Percentiles rank a stretch among this genome's conserved stretches.
Conservation (phyloP, 108 stramenopile genomes). For the Craspedostauros australis region DNA sequence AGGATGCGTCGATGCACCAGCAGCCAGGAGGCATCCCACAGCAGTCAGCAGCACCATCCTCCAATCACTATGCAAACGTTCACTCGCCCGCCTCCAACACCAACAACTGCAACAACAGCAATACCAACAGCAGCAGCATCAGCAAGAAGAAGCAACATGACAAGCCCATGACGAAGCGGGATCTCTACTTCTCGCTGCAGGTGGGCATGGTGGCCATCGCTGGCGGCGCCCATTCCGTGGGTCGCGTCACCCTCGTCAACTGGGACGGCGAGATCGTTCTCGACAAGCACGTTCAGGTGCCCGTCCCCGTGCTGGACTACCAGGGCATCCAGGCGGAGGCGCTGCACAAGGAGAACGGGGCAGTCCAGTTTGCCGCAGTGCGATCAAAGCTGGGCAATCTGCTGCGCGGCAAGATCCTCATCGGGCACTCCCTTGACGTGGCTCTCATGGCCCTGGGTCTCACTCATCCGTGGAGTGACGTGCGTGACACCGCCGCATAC, state of each 20-base stretch:
- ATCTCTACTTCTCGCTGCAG: slow-evolving; percentile 75
- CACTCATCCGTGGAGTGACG: slow-evolving; percentile 63
- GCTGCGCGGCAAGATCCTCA: slow-evolving; percentile 75
- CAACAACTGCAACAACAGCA: too few relatives aligned
- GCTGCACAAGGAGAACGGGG: neutral
- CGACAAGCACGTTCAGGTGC: slow-evolving; percentile 68
- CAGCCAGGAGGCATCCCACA: too few relatives aligned
- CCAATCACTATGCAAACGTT: too few relatives aligned
- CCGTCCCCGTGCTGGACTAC: slow-evolving; percentile 79
- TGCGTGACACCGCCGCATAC: slow-evolving; percentile 84
- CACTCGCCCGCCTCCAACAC: too few relatives aligned
- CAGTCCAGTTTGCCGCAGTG: slow-evolving; percentile 45
- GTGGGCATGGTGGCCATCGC: slow-evolving; percentile 93
- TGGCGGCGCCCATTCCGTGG: slow-evolving; percentile 45
- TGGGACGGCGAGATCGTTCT: slow-evolving; percentile 66
- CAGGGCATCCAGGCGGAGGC: slow-evolving; percentile 31
- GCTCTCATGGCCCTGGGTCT: slow-evolving; percentile 76
- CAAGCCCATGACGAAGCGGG: slow-evolving; percentile 73
- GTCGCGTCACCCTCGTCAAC: slow-evolving; percentile 70
- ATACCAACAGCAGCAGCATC: neutral
- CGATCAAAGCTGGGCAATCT: slow-evolving; percentile 52
- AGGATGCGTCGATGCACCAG: too few relatives aligned
- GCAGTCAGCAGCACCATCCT: too few relatives aligned
- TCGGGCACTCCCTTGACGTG: slow-evolving; percentile 87
- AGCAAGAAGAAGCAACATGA: slow-evolving; percentile 53